phyloP scores from a whole-genome alignment of 768 basidiomycete species.

The Suillus alpinus region DNA sequence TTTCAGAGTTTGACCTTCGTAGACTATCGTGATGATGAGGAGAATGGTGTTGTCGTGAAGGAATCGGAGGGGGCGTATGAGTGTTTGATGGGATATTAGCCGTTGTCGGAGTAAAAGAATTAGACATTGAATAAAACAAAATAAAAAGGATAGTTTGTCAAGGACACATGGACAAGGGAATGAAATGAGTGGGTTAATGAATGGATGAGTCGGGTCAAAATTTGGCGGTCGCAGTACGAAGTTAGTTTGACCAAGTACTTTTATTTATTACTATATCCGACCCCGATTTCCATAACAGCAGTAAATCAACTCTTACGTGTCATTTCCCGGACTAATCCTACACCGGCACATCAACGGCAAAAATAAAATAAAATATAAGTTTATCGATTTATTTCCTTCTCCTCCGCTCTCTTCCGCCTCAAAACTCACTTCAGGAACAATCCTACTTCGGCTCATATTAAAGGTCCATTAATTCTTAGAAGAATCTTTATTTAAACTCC shows the following conservation, averaged over 20 bases:
- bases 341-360: neutral
- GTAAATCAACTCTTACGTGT: conserved; percentile 1
- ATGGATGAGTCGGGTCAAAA: neutral
- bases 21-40: conserved; percentile 4
- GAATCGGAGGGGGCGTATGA: conserved; percentile 10
- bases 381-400: too few relatives aligned
- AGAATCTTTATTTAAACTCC: conserved; percentile 7
- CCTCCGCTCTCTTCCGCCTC: neutral
- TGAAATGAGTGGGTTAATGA: neutral
- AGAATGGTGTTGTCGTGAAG: conserved; percentile 22
- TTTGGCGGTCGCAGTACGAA: neutral
- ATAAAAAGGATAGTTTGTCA: conserved; percentile 12
- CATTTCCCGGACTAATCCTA: neutral
- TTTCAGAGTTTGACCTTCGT: conserved; percentile 2
- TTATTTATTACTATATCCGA: neutral
- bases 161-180: conserved; percentile 15
- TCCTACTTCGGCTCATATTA: conserved; percentile 1
- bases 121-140: conserved; percentile 27
- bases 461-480: conserved; percentile 10
- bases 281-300: conserved; percentile 4
- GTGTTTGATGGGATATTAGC: conserved; percentile 21
- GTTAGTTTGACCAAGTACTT: too few relatives aligned
- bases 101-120: conserved; percentile 16
- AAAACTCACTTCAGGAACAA: conserved; percentile 4
- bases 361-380: neutral